Evolutionary conservation across 768 basidiomycete genomes (phyloP).

Genomic region (Termitomyces sp.): DNA sequence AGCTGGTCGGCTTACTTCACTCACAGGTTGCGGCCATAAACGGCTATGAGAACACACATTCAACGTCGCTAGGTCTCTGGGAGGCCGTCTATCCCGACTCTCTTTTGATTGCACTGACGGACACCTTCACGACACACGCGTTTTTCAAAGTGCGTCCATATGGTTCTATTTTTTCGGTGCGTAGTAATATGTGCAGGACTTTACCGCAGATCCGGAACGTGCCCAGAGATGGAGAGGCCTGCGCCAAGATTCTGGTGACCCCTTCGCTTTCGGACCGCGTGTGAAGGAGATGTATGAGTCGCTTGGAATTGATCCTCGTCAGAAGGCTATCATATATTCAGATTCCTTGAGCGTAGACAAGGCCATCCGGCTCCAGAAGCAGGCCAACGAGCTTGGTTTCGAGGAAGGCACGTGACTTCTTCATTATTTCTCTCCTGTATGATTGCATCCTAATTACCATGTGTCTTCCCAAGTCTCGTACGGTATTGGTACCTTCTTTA

Average conservation of each 20-base stretch:
- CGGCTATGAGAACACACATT: slow-evolving; percentile 79
- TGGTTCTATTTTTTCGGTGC: not conserved
- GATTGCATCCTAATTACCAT: not conserved
- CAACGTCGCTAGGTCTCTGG: slow-evolving; percentile 79
- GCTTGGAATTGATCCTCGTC: slow-evolving; percentile 61
- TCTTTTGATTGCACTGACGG: slow-evolving; percentile 80
- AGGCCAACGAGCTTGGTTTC: slow-evolving; percentile 73
- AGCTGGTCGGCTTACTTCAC: not conserved
- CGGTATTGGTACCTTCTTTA: slow-evolving; percentile 91
- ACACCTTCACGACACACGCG: slow-evolving; percentile 86
- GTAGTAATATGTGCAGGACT: slow-evolving; percentile 40
- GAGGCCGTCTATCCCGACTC: slow-evolving; percentile 63
- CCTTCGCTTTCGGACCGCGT: slow-evolving; percentile 70
- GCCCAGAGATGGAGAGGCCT: not conserved
- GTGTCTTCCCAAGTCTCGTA: slow-evolving; percentile 62
- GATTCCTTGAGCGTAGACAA: slow-evolving; percentile 75
- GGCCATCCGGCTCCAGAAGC: slow-evolving; percentile 63
- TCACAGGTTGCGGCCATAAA: slow-evolving; percentile 75
- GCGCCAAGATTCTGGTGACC: slow-evolving; percentile 88
- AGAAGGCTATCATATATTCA: slow-evolving; percentile 79
- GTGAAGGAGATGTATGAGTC: slow-evolving; percentile 70
- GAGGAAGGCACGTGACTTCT: slow-evolving; percentile 37
- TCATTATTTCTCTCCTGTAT: not conserved
- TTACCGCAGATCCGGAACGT: slow-evolving; percentile 35
- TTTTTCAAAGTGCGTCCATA: slow-evolving; percentile 67